Evolutionary conservation across 306 rosid species (phyloP), one percentile per base, ranked within the genome.

Genomic region (Cucumis cinereus): DNA sequence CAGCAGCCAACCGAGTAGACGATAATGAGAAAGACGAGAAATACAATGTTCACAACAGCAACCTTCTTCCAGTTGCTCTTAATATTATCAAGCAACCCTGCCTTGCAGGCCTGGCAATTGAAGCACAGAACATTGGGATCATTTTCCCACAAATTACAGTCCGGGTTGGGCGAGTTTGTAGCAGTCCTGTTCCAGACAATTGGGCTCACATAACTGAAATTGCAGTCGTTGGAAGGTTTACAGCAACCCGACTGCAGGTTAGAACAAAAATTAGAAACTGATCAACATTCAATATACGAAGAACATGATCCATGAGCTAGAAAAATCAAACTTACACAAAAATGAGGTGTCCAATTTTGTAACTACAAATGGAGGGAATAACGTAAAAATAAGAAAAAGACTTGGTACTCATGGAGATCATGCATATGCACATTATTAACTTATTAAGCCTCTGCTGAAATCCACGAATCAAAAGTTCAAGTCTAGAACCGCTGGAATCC

Each of bases 81-180:
- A 15, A 87, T 15, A 75, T 83, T 85, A 26, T 89, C 85, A 36
- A 90, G 80, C 35, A 87, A 81, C 7, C 89, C 96, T 15, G 91
- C 92, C 74, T 86, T 88, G 83, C 96, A 90, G 5, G 92, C 83
- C 58, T 88, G 71, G 68, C 96, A 90, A 70, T 79, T 35, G 82
- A 75, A 90, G 88, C 96, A 90, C 79, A 85, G 67, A 47, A 60
- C 5, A 7, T 4, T 55, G 16, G 76, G 77, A 17, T 82, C 55
- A 33, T 90, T 88, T 0, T 10, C 33, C 96, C 96, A 90, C 52
- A 67, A 15, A 58, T 69, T 55, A 28, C 96, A 90, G 57, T 90
- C 90, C 3, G 83, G 52, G 64, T 83, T 81, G 61, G 62, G 11
- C 24, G 47, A 20, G 49, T 33, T 1, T 35, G 23, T 79, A 55